These are phyloP conservation scores for Monilinia vaccinii-corymbosi DNA, from an alignment of 2,329 filamentous ascomycete genomes.

Conservation along the genomic window DNA sequence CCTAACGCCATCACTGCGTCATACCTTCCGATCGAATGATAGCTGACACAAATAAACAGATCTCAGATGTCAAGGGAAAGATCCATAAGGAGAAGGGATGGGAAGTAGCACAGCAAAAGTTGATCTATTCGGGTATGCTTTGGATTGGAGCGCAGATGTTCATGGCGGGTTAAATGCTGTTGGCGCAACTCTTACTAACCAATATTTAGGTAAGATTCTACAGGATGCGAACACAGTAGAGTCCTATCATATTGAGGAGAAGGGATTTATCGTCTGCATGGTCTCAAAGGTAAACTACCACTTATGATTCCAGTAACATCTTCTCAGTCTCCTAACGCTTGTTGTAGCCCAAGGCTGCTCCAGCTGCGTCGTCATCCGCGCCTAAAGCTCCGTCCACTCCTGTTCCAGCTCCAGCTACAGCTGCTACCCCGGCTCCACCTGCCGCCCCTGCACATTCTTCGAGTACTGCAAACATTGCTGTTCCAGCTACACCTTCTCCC, in stretches of 20 bases:
- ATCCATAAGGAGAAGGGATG: conserved; percentile 89
- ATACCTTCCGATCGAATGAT: conserved; percentile 7
- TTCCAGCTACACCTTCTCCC: conserved; percentile 40
- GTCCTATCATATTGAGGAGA: conserved; percentile 98
- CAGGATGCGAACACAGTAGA: conserved; percentile 96
- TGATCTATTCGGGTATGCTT: conserved; percentile 88
- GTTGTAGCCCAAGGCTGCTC: conserved; percentile 57
- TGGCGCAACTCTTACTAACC: conserved; percentile 23
- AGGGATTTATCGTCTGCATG: conserved; percentile 99
- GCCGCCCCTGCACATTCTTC: conserved; percentile 54
- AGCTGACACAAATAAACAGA: conserved; percentile 40
- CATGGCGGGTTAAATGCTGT: background rate
- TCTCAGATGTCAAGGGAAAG: conserved; percentile 85
- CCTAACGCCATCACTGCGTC: background rate
- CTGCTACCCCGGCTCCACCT: conserved; percentile 47
- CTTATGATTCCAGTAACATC: background rate
- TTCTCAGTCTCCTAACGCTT: conserved; percentile 19
- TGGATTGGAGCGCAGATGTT: background rate
- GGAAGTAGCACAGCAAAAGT: conserved; percentile 83
- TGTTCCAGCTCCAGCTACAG: conserved; percentile 45
- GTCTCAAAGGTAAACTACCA: conserved; percentile 69
- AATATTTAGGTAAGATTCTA: conserved; percentile 76
- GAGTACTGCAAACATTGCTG: conserved; percentile 38
- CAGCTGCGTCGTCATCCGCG: conserved; percentile 44
- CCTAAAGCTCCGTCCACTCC: conserved; percentile 53